Evolutionary conservation across 2,329 filamentous ascomycete genomes (phyloP).

Genomic region (Colletotrichum filicis): DNA sequence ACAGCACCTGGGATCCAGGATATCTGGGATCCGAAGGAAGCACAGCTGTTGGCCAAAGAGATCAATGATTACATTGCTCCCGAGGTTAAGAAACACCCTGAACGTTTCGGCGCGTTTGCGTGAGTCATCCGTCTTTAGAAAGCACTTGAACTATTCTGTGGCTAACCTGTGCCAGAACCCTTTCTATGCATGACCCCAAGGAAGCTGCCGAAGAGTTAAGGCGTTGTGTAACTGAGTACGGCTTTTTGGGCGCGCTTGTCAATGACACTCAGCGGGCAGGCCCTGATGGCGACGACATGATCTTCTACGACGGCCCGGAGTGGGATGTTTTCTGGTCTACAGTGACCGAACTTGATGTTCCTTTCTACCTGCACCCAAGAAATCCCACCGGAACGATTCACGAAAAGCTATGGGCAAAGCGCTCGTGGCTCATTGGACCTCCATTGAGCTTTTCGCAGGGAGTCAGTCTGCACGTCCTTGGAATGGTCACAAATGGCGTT

Average conservation of each 20-base stretch:
- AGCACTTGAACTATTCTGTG: neutral
- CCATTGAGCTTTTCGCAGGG: conserved; percentile 68
- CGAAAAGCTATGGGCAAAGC: conserved; percentile 67
- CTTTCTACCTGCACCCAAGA: conserved; percentile 72
- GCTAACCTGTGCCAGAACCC: neutral
- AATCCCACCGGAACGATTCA: conserved; percentile 66
- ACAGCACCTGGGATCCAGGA: conserved; percentile 61
- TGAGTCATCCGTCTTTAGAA: conserved; percentile 37
- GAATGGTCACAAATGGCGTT: conserved; percentile 61
- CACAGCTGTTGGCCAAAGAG: conserved; percentile 50
- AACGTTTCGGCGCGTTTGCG: conserved; percentile 59
- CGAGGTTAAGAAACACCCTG: conserved; percentile 41
- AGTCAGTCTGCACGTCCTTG: conserved; percentile 66
- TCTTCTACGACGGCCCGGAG: conserved; percentile 72
- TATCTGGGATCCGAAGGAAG: conserved; percentile 52
- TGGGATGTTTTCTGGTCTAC: conserved; percentile 72
- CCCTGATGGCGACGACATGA: conserved; percentile 66
- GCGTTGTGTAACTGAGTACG: conserved; percentile 64
- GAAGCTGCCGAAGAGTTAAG: conserved; percentile 52
- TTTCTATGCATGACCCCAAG: neutral
- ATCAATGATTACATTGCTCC: conserved; percentile 42
- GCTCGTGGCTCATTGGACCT: conserved; percentile 69
- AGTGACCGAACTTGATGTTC: conserved; percentile 68
- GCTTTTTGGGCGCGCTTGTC: conserved; percentile 72
- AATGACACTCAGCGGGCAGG: conserved; percentile 69